These are phyloP conservation scores for Solanum dulcamara DNA, from an alignment of 257 asterid species.

Conservation along the genomic window DNA sequence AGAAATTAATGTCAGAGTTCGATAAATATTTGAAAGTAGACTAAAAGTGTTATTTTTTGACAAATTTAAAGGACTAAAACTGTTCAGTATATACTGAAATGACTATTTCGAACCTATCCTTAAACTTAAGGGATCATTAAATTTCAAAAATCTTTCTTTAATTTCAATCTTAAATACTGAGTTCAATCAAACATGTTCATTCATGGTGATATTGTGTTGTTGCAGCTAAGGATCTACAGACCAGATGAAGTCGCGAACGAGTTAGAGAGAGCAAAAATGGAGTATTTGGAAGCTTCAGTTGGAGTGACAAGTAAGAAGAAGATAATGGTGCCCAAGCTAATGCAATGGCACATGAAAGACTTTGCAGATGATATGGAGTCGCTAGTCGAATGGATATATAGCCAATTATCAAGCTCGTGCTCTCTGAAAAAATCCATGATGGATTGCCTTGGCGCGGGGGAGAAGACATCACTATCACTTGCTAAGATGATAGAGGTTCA, in stretches of 20 bases:
- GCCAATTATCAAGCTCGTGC: constrained; percentile 62
- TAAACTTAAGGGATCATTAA: neutral
- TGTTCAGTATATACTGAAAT: neutral
- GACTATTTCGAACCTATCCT: neutral
- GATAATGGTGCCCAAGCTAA: constrained; percentile 64
- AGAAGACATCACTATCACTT: constrained; percentile 30
- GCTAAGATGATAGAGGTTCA: constrained; percentile 57
- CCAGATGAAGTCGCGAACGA: constrained; percentile 69
- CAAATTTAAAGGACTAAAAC: neutral
- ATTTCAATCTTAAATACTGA: neutral
- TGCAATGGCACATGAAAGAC: constrained; percentile 83
- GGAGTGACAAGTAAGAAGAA: constrained; percentile 71
- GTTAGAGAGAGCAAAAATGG: constrained; percentile 78
- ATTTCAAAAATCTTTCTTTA: neutral
- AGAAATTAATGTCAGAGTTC: no score
- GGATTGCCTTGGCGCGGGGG: constrained; percentile 52
- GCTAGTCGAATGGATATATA: constrained; percentile 87
- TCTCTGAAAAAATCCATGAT: constrained; percentile 61
- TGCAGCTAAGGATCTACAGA: constrained; percentile 61
- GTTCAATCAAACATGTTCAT: neutral
- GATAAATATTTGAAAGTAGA: neutral
- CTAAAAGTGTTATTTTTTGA: neutral
- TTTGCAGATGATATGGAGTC: constrained; percentile 86
- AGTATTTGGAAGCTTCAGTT: constrained; percentile 78
- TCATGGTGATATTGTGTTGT: neutral